A percentile compares a stretch with the other conserved stretches of the same genome.
These are phyloP conservation scores for Colletotrichum eleusines DNA, from an alignment of 2,329 filamentous ascomycete genomes.

Conservation along the genomic window DNA sequence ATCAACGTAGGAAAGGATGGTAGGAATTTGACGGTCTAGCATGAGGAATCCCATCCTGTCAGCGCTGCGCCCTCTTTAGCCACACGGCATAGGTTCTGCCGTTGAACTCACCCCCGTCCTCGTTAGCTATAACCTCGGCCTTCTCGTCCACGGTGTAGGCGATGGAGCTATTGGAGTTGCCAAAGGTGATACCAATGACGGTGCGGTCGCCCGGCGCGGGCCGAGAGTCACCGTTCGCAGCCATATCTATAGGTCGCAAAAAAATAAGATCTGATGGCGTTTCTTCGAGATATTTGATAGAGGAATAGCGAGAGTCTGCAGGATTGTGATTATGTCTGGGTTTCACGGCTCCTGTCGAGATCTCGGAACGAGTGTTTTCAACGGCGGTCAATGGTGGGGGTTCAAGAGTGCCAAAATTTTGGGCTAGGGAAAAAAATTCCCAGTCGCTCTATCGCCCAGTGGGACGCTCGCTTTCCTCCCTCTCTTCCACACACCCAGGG, in stretches of 20 bases:
- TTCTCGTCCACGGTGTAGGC: constrained; percentile 94
- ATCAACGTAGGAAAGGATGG: constrained; percentile 91
- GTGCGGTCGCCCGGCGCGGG: constrained; percentile 69
- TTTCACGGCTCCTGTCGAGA: constrained; percentile 25
- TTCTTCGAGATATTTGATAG: background rate
- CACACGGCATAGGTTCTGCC: constrained; percentile 48
- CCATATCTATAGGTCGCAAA: constrained; percentile 53
- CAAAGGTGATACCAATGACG: constrained; percentile 96
- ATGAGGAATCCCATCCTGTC: constrained; percentile 43
- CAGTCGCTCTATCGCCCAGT: constrained; percentile 29
- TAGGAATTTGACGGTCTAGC: constrained; percentile 94
- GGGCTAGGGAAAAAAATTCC: constrained; percentile 39
- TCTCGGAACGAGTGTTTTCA: constrained; percentile 34
- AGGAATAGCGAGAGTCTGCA: background rate
- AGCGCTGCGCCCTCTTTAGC: constrained; percentile 2
- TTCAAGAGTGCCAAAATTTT: constrained; percentile 33
- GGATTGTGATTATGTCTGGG: constrained; percentile 7
- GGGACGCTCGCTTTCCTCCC: constrained; percentile 7
- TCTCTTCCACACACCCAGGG: constrained; percentile 17
- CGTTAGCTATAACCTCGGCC: constrained; percentile 97
- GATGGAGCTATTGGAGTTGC: constrained; percentile 98
- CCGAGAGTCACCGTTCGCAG: constrained; percentile 59
- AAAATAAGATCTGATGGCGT: background rate
- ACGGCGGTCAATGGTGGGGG: constrained; percentile 40
- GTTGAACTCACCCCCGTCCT: constrained; percentile 79